These are phyloP conservation scores for Ceratocystis eucalypticola DNA, from an alignment of 2,329 filamentous ascomycete species.

Conservation along the genomic window DNA sequence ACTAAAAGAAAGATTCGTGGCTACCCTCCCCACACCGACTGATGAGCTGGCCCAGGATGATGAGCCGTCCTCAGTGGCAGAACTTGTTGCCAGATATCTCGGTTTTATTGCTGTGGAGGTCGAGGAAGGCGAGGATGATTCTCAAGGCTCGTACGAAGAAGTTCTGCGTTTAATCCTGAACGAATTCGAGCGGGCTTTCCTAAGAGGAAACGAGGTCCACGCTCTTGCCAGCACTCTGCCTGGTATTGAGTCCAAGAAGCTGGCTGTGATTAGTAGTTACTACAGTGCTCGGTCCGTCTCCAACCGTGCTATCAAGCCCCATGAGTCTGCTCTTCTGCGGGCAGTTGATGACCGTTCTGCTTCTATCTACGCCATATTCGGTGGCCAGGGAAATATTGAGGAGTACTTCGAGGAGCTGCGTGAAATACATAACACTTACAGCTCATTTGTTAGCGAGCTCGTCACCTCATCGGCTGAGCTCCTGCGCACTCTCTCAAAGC, in stretches of 20 bases:
- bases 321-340: slow-evolving; percentile 84
- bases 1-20: slow-evolving; percentile 78
- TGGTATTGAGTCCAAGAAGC: slow-evolving; percentile 86
- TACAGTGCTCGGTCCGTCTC: slow-evolving; percentile 75
- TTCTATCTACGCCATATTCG: slow-evolving; percentile 85
- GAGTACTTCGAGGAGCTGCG: slow-evolving; percentile 98
- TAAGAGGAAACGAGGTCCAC: slow-evolving; percentile 92
- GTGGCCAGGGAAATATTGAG: slow-evolving; percentile 96
- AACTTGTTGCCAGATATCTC: slow-evolving; percentile 87
- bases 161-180: slow-evolving; percentile 84
- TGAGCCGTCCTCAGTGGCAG: slow-evolving; percentile 88
- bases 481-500: slow-evolving; percentile 69
- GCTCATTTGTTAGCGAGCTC: slow-evolving; percentile 77
- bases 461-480: slow-evolving; percentile 70
- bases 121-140: slow-evolving; percentile 81
- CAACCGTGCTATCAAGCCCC: slow-evolving; percentile 75
- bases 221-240: slow-evolving; percentile 73
- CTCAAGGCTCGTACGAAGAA: slow-evolving; percentile 78
- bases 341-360: slow-evolving; percentile 75
- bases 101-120: slow-evolving; percentile 80
- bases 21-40: slow-evolving; percentile 76
- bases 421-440: slow-evolving; percentile 81
- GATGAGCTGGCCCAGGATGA: slow-evolving; percentile 97
- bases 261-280: slow-evolving; percentile 79
- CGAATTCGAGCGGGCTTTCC: slow-evolving; percentile 91